Evolutionary conservation across 1,284 basidiomycete species (phyloP).

Genomic region (Irpex sp.): DNA sequence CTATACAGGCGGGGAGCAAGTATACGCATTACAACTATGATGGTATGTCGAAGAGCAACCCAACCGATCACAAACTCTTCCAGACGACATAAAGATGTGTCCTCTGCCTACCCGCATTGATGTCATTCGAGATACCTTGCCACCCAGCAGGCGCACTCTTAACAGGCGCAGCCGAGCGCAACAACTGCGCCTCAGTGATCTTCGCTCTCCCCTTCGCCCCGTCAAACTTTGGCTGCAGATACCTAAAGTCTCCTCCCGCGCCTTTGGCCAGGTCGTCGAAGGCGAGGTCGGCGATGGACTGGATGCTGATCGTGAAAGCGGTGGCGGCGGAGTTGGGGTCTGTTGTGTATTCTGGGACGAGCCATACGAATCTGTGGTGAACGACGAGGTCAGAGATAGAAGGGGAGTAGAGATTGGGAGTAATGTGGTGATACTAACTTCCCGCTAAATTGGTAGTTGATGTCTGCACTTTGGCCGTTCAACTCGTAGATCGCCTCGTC

Average conservation of each 20-base stretch:
- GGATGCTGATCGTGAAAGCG: conserved; percentile 1
- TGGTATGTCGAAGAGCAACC: neutral
- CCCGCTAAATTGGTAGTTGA: conserved; percentile 5
- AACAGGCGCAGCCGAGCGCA: neutral
- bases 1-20: too few relatives aligned
- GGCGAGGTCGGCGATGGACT: conserved; percentile 5
- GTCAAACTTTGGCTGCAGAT: conserved; percentile 3
- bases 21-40: too few relatives aligned
- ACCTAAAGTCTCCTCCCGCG: conserved; percentile 2
- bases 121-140: conserved; percentile 4
- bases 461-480: conserved; percentile 5
- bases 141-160: conserved; percentile 1
- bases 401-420: neutral
- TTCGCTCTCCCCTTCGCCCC: neutral
- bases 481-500: conserved; percentile 3
- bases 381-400: neutral
- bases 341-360: conserved; percentile 6
- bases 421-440: neutral
- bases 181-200: conserved; percentile 3
- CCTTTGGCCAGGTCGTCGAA: conserved; percentile 4
- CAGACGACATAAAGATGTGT: conserved; percentile 5
- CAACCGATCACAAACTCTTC: neutral
- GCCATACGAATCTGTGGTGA: conserved; percentile 5
- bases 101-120: conserved; percentile 3
- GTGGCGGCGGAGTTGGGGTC: conserved; percentile 3